These are phyloP conservation scores for Priceomyces castillae DNA, from an alignment of 805 yeast species.

Conservation along the genomic window DNA sequence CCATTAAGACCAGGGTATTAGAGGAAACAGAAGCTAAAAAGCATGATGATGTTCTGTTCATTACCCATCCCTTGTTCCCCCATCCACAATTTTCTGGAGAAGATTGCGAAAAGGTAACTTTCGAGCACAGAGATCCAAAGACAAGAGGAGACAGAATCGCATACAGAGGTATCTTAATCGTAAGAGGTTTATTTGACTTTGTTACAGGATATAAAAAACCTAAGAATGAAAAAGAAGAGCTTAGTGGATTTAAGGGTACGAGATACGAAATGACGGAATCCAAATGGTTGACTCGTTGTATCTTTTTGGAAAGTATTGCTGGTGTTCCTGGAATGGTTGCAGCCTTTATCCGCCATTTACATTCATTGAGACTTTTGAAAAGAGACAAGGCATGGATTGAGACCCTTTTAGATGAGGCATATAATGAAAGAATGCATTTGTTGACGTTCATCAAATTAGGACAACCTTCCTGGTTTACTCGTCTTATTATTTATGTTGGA, in stretches of 20 bases:
- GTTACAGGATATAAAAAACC: constrained; percentile 67
- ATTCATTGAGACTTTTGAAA: constrained; percentile 56
- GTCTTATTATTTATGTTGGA: constrained; percentile 53
- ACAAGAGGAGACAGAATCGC: constrained; percentile 54
- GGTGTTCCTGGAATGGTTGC: constrained; percentile 84
- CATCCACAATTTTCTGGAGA: constrained; percentile 31
- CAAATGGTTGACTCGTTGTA: constrained; percentile 61
- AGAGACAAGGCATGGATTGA: constrained; percentile 76
- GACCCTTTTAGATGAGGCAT: constrained; percentile 70
- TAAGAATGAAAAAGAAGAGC: constrained; percentile 24
- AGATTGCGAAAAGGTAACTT: constrained; percentile 37
- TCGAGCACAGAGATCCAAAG: constrained; percentile 52
- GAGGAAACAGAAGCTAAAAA: constrained; percentile 18
- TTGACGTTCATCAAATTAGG: constrained; percentile 65
- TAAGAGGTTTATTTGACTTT: constrained; percentile 54
- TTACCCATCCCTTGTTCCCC: constrained; percentile 39
- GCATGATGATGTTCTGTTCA: constrained; percentile 32
- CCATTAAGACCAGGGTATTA: constrained; percentile 27
- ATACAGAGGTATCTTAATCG: constrained; percentile 39
- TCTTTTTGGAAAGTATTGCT: constrained; percentile 69
- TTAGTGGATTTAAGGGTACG: constrained; percentile 32
- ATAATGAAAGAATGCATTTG: constrained; percentile 75
- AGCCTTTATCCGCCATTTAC: constrained; percentile 66
- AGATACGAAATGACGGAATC: constrained; percentile 55
- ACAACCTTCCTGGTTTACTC: constrained; percentile 58